These are phyloP conservation scores for Hymenoscyphus linearis DNA, from an alignment of 2,329 filamentous ascomycete genomes.

Conservation along the genomic window DNA sequence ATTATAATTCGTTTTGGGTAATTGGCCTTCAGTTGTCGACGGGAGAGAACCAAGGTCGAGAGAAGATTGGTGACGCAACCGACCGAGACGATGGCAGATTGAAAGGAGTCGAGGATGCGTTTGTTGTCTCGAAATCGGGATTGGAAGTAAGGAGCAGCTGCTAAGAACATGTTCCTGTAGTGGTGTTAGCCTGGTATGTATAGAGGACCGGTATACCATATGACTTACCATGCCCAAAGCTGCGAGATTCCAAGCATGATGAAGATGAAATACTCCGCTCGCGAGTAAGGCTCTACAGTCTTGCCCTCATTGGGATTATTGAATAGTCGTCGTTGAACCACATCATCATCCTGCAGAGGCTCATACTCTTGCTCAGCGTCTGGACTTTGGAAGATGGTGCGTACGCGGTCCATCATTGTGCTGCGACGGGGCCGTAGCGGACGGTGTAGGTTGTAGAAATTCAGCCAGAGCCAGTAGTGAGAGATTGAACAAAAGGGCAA, in stretches of 20 bases:
- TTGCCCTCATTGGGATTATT: conserved; percentile 12
- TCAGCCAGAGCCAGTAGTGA: background rate
- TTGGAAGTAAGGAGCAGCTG: conserved; percentile 89
- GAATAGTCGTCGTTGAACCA: conserved; percentile 18
- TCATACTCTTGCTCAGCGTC: conserved; percentile 24
- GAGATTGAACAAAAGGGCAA: background rate
- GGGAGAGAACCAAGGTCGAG: conserved; percentile 70
- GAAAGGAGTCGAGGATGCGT: conserved; percentile 76
- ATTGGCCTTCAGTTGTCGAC: conserved; percentile 74
- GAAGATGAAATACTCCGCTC: conserved; percentile 82
- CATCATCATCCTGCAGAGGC: conserved; percentile 19
- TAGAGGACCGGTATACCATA: conserved; percentile 16
- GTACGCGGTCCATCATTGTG: conserved; percentile 22
- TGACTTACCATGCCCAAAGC: conserved; percentile 87
- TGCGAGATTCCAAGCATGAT: conserved; percentile 82
- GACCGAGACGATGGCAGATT: conserved; percentile 81
- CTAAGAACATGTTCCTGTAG: conserved; percentile 97
- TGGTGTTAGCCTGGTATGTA: conserved; percentile 7
- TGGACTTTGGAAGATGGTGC: conserved; percentile 21
- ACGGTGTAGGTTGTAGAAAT: background rate
- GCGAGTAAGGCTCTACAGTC: conserved; percentile 58
- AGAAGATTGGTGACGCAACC: conserved; percentile 78
- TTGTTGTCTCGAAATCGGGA: conserved; percentile 66
- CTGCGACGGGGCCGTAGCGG: conserved; percentile 6
- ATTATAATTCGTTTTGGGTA: conserved; percentile 82